Evolutionary conservation across 805 yeast species (phyloP), one percentile per base, ranked within the genome.

Genomic region (Kazachstania bromeliacearum): DNA sequence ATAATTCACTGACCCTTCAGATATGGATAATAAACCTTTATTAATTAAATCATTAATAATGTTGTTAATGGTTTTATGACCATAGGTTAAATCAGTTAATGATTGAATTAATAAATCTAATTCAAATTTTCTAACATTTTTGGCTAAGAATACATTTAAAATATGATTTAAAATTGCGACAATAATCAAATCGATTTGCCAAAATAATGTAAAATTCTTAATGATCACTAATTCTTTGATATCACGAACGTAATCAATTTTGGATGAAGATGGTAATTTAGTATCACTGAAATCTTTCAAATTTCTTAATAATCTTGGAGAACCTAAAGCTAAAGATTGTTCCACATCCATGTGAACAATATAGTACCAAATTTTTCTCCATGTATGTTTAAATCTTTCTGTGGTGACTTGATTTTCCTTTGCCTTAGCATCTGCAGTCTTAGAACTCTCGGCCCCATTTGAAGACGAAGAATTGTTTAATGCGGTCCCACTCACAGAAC

Each of bases 301-400:
- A 26, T 60, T 61, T 33, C 64, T 60, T 22, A 64, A 41, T 13
- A 62, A 43, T 39, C 68, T 54, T 13, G 66, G 65, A 18, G 65
- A 56, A 2, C 69, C 75, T 16, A 62, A 39, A 5, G 65, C 58
- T 34, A 68, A 54, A 19, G 66, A 59, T 43, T 67, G 71, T 30
- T 62, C 57, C 5, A 60, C 62, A 49, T 69, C 74, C 19, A 65
- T 48, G 5, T 64, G 56, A 4, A 59, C 53, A 21, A 74, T 51
- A 15, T 64, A 67, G 51, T 57, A 66, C 83, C 83, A 77, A 1
- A 74, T 62, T 45, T 77, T 77, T 42, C 83, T 60, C 68, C 78
- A 65, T 6, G 75, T 53, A 42, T 74, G 73, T 37, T 66, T 58
- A 36, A 61, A 57, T 33, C 53, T 53, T 28, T 60, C 66, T 19